phyloP scores from a whole-genome alignment of 345 rosid species.

The Salix suchowensis region DNA sequence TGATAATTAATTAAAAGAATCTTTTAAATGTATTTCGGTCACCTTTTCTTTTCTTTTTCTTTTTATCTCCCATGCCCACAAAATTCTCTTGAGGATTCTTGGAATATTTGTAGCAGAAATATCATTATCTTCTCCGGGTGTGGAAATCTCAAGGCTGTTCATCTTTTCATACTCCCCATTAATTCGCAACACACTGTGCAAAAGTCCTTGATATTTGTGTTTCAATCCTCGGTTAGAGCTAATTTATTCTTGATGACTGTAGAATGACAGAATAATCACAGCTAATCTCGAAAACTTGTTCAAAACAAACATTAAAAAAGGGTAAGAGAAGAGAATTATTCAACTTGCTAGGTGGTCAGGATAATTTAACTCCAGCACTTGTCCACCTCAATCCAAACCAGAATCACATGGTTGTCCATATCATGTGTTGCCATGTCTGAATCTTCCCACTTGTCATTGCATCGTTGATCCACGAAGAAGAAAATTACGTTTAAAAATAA shows the following conservation, averaged over 20 bases:
- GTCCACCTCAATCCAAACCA: constrained; percentile 21
- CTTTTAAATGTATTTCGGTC: no score
- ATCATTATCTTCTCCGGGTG: no score
- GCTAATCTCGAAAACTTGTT: background rate
- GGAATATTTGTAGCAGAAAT: no score
- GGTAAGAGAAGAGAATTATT: background rate
- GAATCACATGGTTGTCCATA: constrained; percentile 25
- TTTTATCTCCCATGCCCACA: no score
- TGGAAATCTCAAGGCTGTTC: no score
- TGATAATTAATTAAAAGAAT: no score
- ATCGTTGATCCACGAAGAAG: background rate
- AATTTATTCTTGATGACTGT: background rate
- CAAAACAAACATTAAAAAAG: background rate
- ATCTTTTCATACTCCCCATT: no score
- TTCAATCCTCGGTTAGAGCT: background rate
- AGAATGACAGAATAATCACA: background rate
- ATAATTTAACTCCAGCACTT: constrained; percentile 10
- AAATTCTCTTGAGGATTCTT: no score
- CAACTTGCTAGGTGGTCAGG: constrained; percentile 15
- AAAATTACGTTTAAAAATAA: no score
- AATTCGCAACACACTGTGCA: background rate
- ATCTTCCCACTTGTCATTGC: constrained; percentile 12
- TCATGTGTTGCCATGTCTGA: constrained; percentile 11
- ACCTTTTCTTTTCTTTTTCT: no score
- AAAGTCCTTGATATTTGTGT: background rate